These are phyloP conservation scores for Leucaena leucocephala DNA, from an alignment of 306 rosid genomes.

Conservation along the genomic window DNA sequence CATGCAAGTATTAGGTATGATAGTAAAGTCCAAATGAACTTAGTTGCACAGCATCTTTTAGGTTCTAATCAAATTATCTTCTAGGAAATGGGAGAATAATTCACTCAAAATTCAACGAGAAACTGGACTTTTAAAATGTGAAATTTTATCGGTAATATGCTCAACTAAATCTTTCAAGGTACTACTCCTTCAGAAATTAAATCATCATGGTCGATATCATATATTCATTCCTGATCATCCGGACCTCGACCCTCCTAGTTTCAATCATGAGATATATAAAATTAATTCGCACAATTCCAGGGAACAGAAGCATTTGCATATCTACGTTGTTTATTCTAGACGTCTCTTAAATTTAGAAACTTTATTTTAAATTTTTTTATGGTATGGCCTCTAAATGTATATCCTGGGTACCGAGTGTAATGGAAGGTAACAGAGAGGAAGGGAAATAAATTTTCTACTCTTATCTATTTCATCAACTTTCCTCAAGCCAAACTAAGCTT, in stretches of 20 bases:
- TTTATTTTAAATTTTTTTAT: too few species aligned
- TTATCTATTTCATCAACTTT: too few species aligned
- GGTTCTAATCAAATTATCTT: too few species aligned
- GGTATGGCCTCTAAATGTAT: background rate
- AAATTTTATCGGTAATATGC: too few species aligned
- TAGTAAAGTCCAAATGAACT: too few species aligned
- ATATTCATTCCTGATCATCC: background rate
- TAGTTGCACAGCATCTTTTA: too few species aligned
- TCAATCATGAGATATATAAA: background rate
- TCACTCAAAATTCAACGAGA: too few species aligned
- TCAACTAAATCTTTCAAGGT: background rate
- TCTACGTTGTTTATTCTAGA: background rate
- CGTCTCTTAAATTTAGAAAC: background rate
- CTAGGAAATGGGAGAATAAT: too few species aligned
- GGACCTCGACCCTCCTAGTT: background rate
- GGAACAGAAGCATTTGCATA: background rate
- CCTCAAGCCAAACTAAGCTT: background rate
- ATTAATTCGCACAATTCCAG: background rate
- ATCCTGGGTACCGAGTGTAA: background rate
- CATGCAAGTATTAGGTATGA: too few species aligned
- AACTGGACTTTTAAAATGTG: too few species aligned
- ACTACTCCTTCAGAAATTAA: background rate
- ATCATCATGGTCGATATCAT: too few species aligned
- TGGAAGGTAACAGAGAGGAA: background rate
- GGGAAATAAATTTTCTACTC: background rate